phyloP scores from a whole-genome alignment of 139 green algal species.

The Chlorella vulgaris region DNA sequence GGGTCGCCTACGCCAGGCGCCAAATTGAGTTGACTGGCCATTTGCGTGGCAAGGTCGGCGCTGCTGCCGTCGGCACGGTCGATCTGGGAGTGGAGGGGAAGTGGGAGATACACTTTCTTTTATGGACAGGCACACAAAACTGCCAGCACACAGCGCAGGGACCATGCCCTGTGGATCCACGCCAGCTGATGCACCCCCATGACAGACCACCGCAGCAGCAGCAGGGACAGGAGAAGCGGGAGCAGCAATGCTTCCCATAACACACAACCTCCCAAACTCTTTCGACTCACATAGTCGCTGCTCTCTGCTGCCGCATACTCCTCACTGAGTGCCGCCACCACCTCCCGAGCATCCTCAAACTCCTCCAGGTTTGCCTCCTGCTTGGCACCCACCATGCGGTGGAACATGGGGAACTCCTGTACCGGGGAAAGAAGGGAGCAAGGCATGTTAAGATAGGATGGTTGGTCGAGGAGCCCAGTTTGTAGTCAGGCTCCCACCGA shows the following conservation, averaged over 20 bases:
- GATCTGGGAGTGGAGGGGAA: neutral
- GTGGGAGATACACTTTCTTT: too few relatives aligned
- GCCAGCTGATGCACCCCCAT: neutral
- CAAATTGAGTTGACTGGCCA: slow-evolving; percentile 14
- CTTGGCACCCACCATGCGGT: slow-evolving; percentile 27
- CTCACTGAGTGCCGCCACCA: slow-evolving; percentile 73
- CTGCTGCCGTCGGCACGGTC: slow-evolving; percentile 31
- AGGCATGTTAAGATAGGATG: too few relatives aligned
- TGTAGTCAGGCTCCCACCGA: too few relatives aligned
- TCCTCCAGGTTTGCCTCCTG: slow-evolving; percentile 70
- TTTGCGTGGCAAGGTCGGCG: slow-evolving; percentile 22
- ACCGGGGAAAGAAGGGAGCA: too few relatives aligned
- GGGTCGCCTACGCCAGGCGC: slow-evolving; percentile 3
- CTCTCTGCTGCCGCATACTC: slow-evolving; percentile 92
- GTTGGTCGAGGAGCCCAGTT: too few relatives aligned
- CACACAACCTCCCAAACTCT: neutral
- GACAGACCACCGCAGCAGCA: neutral
- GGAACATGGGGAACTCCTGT: slow-evolving; percentile 61
- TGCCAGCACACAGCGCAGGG: neutral
- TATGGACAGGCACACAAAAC: neutral
- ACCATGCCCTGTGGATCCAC: neutral
- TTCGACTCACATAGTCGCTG: slow-evolving; percentile 78
- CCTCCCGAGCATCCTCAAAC: slow-evolving; percentile 92
- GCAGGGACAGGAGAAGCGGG: neutral
- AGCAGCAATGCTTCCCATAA: neutral